Evolutionary conservation across 805 yeast genomes (phyloP), one percentile per base, ranked within the genome.

Genomic region (Yarrowia deformans): DNA sequence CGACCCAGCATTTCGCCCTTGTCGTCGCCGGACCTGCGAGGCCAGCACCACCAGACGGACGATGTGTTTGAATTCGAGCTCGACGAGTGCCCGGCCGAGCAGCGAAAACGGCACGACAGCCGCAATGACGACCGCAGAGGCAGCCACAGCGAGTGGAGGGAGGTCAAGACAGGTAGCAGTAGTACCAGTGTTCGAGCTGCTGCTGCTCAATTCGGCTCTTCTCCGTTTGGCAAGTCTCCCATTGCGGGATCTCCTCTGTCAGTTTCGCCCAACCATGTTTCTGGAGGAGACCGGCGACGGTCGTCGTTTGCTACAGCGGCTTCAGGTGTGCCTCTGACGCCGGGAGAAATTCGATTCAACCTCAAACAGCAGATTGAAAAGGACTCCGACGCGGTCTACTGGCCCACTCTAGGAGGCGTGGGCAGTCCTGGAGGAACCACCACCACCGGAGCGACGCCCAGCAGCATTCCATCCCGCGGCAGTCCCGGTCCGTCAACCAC

Each of bases 11-110:
- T 64, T 14, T 34, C 60, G 2, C 58, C 66, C 52, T 43, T 43
- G 42, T 43, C 52, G 5, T 54, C 69, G 3, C 52, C 66, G 8
- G 54, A 35, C 18, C n/a, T 43, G 23, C 48, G 60, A 5, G 66
- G 49, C 2, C 66, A 23, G 4, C 29, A 50, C 9, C 29, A 34
- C 16, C 39, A 46, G 37, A 56, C 39, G 8, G 71, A 56, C 9
- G 70, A 64, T 10, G 63, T 69, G 35, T 67, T 69, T 42, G 71
- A 69, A 16, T 48, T 66, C 12, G 70, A 67, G 49, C 49, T 60
- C 16, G 71, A 71, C 42, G 72, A 69, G 52, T 43, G 49, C 29
- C 61, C 48, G 14, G 69, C 48, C 0, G 34, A 64, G 35, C 40
- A 39, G 10, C 69, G 54, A 32, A 39, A 39, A 10, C 43, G 60